phyloP scores from a whole-genome alignment of 345 rosid genomes.

The Geranium brycei region DNA sequence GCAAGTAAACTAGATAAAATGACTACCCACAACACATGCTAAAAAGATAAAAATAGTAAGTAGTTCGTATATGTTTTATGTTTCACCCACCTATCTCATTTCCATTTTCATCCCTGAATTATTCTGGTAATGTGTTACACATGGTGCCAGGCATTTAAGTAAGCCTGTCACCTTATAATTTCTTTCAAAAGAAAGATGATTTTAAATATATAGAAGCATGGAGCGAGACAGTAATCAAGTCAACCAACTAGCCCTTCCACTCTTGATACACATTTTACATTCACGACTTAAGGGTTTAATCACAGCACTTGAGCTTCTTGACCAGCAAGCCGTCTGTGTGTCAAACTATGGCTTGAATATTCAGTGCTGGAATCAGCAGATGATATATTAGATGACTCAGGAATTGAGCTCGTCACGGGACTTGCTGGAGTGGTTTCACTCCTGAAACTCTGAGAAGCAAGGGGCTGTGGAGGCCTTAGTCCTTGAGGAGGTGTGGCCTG shows the following conservation, averaged over 20 bases:
- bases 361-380: conserved; percentile 23
- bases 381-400: conserved; percentile 34
- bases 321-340: not conserved
- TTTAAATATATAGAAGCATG: not conserved
- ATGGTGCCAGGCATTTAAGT: too few species aligned
- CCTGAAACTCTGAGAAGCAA: conserved; percentile 9
- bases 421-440: not conserved
- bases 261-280: not conserved
- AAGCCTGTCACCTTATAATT: too few species aligned
- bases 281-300: not conserved
- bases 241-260: not conserved
- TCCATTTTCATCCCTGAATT: too few species aligned
- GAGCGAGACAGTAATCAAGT: not conserved
- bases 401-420: not conserved
- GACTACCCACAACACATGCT: too few species aligned
- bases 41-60: too few species aligned
- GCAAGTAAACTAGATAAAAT: too few species aligned
- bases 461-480: conserved; percentile 18
- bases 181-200: too few species aligned
- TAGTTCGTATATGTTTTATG: too few species aligned
- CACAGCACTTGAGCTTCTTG: not conserved
- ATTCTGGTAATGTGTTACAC: too few species aligned
- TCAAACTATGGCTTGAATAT: conserved; percentile 20
- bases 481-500: conserved; percentile 29
- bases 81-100: too few species aligned